Percentiles rank a stretch among this genome's conserved stretches.
Evolutionary conservation across 129 eudicot species (phyloP).

Genomic region (Chrysanthemum lavandulifolium): DNA sequence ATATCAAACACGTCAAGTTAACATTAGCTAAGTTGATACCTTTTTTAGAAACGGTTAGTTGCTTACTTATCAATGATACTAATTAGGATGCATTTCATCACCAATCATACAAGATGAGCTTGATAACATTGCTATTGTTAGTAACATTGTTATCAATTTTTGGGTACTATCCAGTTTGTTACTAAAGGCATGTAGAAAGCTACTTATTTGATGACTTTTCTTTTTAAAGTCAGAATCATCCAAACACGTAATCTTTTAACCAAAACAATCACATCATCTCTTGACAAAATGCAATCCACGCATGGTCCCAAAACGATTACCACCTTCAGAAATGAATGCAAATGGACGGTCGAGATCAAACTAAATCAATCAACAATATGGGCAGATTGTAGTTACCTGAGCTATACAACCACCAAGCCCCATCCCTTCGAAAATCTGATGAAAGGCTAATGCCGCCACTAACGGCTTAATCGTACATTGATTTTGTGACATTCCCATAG

Average conservation of each 20-base stretch:
- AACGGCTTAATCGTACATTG: conserved; percentile 76
- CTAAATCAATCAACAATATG: background rate
- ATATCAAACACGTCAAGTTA: background rate
- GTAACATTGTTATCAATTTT: no score
- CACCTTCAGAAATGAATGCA: conserved; percentile 1
- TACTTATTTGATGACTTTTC: no score
- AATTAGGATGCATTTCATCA: no score
- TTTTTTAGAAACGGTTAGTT: no score
- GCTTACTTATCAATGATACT: no score
- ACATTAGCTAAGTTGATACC: no score
- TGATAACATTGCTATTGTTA: no score
- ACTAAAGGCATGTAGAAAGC: no score
- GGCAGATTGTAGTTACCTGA: conserved; percentile 47
- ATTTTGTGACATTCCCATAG: conserved; percentile 87
- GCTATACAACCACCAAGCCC: conserved; percentile 90
- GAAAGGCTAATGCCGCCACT: conserved; percentile 75
- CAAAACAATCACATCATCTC: background rate
- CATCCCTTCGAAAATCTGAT: conserved; percentile 84
- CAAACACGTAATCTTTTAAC: no score
- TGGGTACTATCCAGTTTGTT: no score
- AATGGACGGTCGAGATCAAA: background rate
- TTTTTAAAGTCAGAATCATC: no score
- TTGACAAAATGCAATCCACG: background rate
- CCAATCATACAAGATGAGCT: no score
- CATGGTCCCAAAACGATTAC: background rate